Conservation (phyloP, 345 rosid species). For the Melaleuca alternifolia region DNA sequence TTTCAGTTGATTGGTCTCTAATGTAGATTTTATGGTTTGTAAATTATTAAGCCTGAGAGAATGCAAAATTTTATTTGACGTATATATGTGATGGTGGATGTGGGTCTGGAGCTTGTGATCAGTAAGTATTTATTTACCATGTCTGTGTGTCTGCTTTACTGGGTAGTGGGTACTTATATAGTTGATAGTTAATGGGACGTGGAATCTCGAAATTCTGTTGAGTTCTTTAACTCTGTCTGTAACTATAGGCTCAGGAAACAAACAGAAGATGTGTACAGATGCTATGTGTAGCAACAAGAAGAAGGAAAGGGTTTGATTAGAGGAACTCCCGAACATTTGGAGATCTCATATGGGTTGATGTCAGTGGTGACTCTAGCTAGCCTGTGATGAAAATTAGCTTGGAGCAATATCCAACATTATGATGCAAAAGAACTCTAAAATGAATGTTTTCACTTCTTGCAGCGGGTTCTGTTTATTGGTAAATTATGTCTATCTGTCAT, state of each 20-base stretch:
- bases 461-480: neutral
- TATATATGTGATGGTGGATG: neutral
- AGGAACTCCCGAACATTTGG: too few species aligned
- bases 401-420: neutral
- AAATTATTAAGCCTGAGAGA: neutral
- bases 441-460: neutral
- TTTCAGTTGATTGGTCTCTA: neutral
- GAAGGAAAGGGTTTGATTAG: too few species aligned
- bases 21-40: neutral
- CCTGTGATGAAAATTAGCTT: neutral
- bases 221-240: neutral
- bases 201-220: neutral
- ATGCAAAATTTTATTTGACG: neutral
- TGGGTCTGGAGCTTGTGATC: neutral
- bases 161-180: neutral
- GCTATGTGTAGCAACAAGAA: too few species aligned
- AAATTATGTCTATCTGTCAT: neutral
- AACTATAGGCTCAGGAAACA: too few species aligned
- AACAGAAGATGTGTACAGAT: too few species aligned
- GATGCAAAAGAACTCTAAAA: neutral
- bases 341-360: too few species aligned
- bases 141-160: neutral
- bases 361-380: neutral
- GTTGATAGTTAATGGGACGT: neutral
- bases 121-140: neutral